Conservation (phyloP, 768 basidiomycete genomes). For the Leccinum rimulosum region DNA sequence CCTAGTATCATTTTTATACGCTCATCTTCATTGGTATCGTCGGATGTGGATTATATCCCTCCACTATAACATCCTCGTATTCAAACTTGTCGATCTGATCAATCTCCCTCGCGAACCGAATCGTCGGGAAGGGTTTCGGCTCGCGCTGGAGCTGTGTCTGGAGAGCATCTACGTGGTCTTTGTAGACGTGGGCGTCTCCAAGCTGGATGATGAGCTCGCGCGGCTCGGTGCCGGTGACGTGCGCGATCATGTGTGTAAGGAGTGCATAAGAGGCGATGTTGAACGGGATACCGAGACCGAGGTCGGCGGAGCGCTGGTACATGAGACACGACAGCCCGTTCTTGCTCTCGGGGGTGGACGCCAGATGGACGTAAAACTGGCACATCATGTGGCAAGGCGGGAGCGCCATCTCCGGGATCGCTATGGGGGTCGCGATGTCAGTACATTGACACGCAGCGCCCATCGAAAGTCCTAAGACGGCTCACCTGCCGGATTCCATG, state of each 20-base stretch:
- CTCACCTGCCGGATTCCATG: slow-evolving; percentile 97
- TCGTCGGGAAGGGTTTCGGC: slow-evolving; percentile 80
- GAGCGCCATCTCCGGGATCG: slow-evolving; percentile 91
- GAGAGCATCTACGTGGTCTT: slow-evolving; percentile 88
- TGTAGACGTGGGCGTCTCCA: slow-evolving; percentile 96
- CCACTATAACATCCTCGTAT: slow-evolving; percentile 78
- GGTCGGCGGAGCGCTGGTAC: slow-evolving; percentile 97
- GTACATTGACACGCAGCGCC: too few relatives aligned
- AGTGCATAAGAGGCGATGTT: slow-evolving; percentile 99
- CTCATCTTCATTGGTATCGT: slow-evolving; percentile 97
- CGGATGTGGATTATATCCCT: slow-evolving; percentile 83
- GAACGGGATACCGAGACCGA: slow-evolving; percentile 97
- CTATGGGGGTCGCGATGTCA: slow-evolving; percentile 38
- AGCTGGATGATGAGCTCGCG: slow-evolving; percentile 94
- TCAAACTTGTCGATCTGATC: slow-evolving; percentile 77
- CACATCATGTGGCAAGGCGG: slow-evolving; percentile 99
- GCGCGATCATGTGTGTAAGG: slow-evolving; percentile 97
- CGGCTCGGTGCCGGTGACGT: slow-evolving; percentile 80
- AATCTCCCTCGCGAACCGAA: slow-evolving; percentile 68
- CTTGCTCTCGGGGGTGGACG: slow-evolving; percentile 47
- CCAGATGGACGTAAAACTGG: slow-evolving; percentile 96
- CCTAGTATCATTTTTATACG: slow-evolving; percentile 47
- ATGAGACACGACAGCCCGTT: slow-evolving; percentile 89
- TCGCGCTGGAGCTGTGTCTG: slow-evolving; percentile 73
- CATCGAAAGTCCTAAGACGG: neutral